Evolutionary conservation across 805 yeast genomes (phyloP), one percentile per base, ranked within the genome.

Genomic region (Yarrowia sp.): DNA sequence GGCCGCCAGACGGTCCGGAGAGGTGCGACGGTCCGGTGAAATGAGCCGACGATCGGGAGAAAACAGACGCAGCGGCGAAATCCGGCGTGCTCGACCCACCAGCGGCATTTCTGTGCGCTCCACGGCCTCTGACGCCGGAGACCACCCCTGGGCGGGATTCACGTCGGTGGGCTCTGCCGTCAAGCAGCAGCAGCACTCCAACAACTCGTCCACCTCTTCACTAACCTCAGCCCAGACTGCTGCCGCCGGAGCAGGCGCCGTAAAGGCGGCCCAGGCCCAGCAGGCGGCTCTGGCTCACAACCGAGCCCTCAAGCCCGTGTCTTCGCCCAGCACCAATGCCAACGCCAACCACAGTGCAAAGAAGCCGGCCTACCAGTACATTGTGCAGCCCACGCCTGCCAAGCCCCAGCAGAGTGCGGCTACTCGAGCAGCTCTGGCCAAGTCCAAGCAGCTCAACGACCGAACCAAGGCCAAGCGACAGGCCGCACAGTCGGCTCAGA

Each of bases 331-430:
- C 50, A 24, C 64, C 50, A 30, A 17, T 15, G 64, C 64, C 40
- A 43, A n/a, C 39, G 40, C 58, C 33, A 55, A 39, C 64, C 50
- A 58, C 64, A 58, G 34, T 33, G 63, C 50, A 40, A 58, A 58
- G 40, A 58, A 58, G 34, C 64, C 64, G 17, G 64, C 49, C 19
- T 58, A 58, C 43, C 64, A 58, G 50, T 58, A 58, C 50, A 42
- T 43, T 42, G 50, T 58, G 46, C 61, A 55, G 61, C 61, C 64
- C 19, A 33, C 33, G 17, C 64, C 39, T 13, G 50, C 64, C 39
- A 58, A 58, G 39, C 64, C 64, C 6, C 64, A 58, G 50, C 64
- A 58, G 55, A 61, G 66, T 20, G 66, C 66, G 34, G 55, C 53
- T 4, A 61, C 66, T 4, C 53, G 55, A n/a, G 66, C 66, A 8